Conservation (phyloP, 768 basidiomycete species). For the Amanita pallidorosea region DNA sequence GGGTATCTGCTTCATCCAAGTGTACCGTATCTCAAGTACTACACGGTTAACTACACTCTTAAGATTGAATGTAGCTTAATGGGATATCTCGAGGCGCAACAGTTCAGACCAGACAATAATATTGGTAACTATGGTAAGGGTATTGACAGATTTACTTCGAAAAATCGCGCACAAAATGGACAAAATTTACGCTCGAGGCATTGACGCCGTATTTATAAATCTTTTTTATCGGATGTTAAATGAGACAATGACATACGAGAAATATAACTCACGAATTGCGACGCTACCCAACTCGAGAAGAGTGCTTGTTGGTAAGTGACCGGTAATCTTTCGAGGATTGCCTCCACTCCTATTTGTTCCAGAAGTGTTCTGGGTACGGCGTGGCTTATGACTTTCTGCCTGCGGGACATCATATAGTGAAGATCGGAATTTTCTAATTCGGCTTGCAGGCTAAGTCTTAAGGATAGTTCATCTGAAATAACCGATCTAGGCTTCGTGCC, state of each 20-base stretch:
- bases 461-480: slow-evolving; percentile 92
- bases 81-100: no score
- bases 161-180: slow-evolving; percentile 82
- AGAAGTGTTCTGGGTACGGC: slow-evolving; percentile 89
- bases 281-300: slow-evolving; percentile 86
- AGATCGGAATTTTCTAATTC: slow-evolving; percentile 86
- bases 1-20: no score
- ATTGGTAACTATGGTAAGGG: no score
- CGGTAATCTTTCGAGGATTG: slow-evolving; percentile 67
- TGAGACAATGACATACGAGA: neutral
- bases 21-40: no score
- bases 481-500: slow-evolving; percentile 77
- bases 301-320: slow-evolving; percentile 75
- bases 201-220: slow-evolving; percentile 90
- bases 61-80: no score
- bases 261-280: slow-evolving; percentile 59
- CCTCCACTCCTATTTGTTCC: slow-evolving; percentile 73
- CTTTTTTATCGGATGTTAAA: slow-evolving; percentile 23
- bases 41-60: no score
- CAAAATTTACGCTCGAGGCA: slow-evolving; percentile 88
- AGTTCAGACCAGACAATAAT: no score
- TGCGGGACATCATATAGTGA: slow-evolving; percentile 63
- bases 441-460: slow-evolving; percentile 79
- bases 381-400: slow-evolving; percentile 62
- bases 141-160: slow-evolving; percentile 14